Evolutionary conservation across 1,284 basidiomycete genomes (phyloP).

Genomic region (Microbotryomycetes sp.): DNA sequence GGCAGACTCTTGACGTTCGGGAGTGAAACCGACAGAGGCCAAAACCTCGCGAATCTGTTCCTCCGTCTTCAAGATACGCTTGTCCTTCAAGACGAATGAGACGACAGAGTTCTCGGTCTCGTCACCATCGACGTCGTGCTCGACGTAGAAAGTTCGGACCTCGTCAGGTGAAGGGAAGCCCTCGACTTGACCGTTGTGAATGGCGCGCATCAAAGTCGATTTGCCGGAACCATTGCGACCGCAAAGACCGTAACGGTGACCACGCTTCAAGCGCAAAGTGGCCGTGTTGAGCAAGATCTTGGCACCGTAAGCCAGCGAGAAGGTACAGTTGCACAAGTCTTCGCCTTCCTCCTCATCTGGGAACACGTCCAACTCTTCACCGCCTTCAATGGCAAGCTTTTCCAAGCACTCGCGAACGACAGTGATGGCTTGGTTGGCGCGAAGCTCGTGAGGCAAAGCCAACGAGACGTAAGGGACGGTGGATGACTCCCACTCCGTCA

Average conservation of each 20-base stretch:
- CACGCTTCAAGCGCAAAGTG: slow-evolving; percentile 92
- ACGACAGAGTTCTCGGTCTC: slow-evolving; percentile 88
- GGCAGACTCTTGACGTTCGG: slow-evolving; percentile 72
- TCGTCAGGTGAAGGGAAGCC: slow-evolving; percentile 94
- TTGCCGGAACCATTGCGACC: slow-evolving; percentile 98
- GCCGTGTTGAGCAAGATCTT: slow-evolving; percentile 97
- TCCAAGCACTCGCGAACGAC: slow-evolving; percentile 81
- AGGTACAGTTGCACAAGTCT: slow-evolving; percentile 96
- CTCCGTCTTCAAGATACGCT: slow-evolving; percentile 67
- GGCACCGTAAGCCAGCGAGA: slow-evolving; percentile 95
- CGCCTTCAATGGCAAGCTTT: slow-evolving; percentile 73
- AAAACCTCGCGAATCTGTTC: slow-evolving; percentile 73
- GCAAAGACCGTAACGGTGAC: slow-evolving; percentile 95
- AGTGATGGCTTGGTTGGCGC: slow-evolving; percentile 58
- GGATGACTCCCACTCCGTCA: slow-evolving; percentile 71
- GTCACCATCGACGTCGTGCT: slow-evolving; percentile 91
- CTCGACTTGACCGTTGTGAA: slow-evolving; percentile 70
- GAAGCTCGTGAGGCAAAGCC: slow-evolving; percentile 48
- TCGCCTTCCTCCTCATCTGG: slow-evolving; percentile 96
- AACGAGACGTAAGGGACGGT: slow-evolving; percentile 72
- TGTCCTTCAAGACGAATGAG: slow-evolving; percentile 78
- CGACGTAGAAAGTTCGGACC: slow-evolving; percentile 97
- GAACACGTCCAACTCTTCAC: slow-evolving; percentile 59
- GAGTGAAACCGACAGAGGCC: slow-evolving; percentile 82
- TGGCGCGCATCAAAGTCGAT: slow-evolving; percentile 79